Evolutionary conservation across 345 rosid genomes (phyloP).

Genomic region (Combretum micranthum): DNA sequence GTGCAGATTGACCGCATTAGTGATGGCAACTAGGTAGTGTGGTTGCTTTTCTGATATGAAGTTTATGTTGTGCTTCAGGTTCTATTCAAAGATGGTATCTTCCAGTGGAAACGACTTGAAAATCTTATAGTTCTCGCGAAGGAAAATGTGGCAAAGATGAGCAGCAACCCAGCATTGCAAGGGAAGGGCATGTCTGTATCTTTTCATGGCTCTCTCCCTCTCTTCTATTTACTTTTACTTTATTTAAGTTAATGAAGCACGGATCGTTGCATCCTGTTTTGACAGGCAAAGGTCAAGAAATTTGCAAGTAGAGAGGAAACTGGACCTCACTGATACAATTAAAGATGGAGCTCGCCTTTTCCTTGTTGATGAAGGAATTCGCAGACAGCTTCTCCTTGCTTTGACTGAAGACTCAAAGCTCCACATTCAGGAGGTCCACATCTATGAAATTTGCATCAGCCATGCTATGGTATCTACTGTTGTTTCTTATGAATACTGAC

Average conservation of each 20-base stretch:
- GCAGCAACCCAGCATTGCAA: conserved; percentile 78
- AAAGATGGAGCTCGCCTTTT: conserved; percentile 95
- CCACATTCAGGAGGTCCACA: conserved; percentile 80
- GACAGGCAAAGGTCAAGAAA: conserved; percentile 40
- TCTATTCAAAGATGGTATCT: conserved; percentile 77
- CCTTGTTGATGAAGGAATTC: conserved; percentile 73
- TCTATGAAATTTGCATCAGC: neutral
- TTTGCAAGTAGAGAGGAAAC: conserved; percentile 39
- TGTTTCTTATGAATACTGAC: conserved; percentile 11
- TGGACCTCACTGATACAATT: conserved; percentile 81
- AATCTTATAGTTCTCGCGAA: conserved; percentile 87
- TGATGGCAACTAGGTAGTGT: neutral
- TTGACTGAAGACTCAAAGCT: conserved; percentile 92
- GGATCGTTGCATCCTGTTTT: neutral
- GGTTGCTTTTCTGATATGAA: conserved; percentile 2
- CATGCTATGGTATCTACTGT: neutral
- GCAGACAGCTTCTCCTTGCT: conserved; percentile 88
- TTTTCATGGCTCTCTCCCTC: conserved; percentile 3
- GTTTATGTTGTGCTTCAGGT: conserved; percentile 35
- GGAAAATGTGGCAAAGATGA: conserved; percentile 91
- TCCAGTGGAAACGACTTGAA: conserved; percentile 94
- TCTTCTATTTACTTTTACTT: neutral
- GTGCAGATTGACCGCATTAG: too few relatives aligned
- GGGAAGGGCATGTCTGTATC: conserved; percentile 43
- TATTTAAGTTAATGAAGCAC: neutral